Conservation (phyloP, 306 rosid genomes). For the Fragaria iinumae region DNA sequence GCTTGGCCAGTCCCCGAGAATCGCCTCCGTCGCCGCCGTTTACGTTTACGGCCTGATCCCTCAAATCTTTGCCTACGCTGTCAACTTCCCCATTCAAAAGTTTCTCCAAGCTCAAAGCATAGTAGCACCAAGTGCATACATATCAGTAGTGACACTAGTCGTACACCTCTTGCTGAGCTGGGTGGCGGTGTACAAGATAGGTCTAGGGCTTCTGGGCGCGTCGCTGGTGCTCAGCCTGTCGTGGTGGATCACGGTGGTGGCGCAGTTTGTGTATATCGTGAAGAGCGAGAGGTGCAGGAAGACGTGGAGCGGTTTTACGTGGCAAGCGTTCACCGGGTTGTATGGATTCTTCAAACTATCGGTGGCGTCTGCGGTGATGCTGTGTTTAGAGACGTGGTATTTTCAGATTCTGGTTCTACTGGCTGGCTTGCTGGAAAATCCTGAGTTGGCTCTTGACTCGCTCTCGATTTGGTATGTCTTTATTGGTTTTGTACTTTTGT, state of each 20-base stretch:
- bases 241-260: slow-evolving; percentile 76
- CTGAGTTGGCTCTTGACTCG: slow-evolving; percentile 69
- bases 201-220: slow-evolving; percentile 66
- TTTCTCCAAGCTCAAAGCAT: slow-evolving; percentile 80
- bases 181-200: slow-evolving; percentile 51
- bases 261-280: slow-evolving; percentile 57
- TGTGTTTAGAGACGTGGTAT: slow-evolving; percentile 75
- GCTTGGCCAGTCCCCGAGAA: slow-evolving; percentile 49
- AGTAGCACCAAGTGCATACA: slow-evolving; percentile 65
- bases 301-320: slow-evolving; percentile 64
- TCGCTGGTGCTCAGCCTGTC: slow-evolving; percentile 68
- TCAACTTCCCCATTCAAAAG: slow-evolving; percentile 73
- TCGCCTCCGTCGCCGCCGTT: slow-evolving; percentile 47
- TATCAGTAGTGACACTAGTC: slow-evolving; percentile 47
- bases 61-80: slow-evolving; percentile 71
- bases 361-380: slow-evolving; percentile 70
- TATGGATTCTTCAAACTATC: slow-evolving; percentile 57
- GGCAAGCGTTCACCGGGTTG: slow-evolving; percentile 48
- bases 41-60: slow-evolving; percentile 77
- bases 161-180: slow-evolving; percentile 54
- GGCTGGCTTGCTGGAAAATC: slow-evolving; percentile 66
- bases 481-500: background rate
- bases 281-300: slow-evolving; percentile 51
- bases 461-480: slow-evolving; percentile 58
- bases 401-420: slow-evolving; percentile 71